phyloP scores from a whole-genome alignment of 352 stramenopile species.

The Pythium dissimile region DNA sequence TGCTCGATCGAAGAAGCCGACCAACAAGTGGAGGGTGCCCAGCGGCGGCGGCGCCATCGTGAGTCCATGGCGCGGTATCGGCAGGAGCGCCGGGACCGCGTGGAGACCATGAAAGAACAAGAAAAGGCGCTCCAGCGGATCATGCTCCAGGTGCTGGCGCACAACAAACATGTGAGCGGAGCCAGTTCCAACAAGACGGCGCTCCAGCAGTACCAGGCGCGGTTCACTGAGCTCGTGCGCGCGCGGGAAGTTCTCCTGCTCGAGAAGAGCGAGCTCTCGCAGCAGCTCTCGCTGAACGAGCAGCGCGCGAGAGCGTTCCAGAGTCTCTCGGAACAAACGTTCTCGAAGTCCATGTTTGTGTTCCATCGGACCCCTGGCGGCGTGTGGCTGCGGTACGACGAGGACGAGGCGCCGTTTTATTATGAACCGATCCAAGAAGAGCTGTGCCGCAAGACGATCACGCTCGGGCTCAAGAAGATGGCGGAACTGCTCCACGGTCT shows the following conservation, averaged over 20 bases:
- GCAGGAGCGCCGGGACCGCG: conserved; percentile 14
- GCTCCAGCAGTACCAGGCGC: conserved; percentile 2
- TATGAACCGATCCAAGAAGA: conserved; percentile 17
- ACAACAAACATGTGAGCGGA: conserved; percentile 17
- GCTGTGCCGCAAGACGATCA: conserved; percentile 15
- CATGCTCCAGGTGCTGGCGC: conserved; percentile 11
- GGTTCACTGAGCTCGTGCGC: conserved; percentile 19
- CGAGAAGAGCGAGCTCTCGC: conserved; percentile 6
- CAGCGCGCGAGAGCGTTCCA: conserved; percentile 18
- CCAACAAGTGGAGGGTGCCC: not conserved
- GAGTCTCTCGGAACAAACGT: conserved; percentile 18
- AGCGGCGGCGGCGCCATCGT: conserved; percentile 9
- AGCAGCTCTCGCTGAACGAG: not conserved
- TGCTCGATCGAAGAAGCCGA: not conserved
- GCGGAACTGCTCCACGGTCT: conserved; percentile 4
- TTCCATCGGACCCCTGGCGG: conserved; percentile 17
- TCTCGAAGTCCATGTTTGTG: conserved; percentile 21
- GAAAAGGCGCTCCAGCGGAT: conserved; percentile 13
- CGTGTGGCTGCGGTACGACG: conserved; percentile 18
- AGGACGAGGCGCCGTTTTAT: conserved; percentile 23
- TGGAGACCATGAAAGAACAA: conserved; percentile 13
- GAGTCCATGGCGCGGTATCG: conserved; percentile 23
- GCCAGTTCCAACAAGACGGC: not conserved
- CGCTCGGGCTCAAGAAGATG: conserved; percentile 17
- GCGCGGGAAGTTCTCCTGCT: conserved; percentile 11